A percentile compares a stretch with the other conserved stretches of the same genome.
Conservation (phyloP, 176 grass and related monocot species). For the Musa troglodytarum region DNA sequence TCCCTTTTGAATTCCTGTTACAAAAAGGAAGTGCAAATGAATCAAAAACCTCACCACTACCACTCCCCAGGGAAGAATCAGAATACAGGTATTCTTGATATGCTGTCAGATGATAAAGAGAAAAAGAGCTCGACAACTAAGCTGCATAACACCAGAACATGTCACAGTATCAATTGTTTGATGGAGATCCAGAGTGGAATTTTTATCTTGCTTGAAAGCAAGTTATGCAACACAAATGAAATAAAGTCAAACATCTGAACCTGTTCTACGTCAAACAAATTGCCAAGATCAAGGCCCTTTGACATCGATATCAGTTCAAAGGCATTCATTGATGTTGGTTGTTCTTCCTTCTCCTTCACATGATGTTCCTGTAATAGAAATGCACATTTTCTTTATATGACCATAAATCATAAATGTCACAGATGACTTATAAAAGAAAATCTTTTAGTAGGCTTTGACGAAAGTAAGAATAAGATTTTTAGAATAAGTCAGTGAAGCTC, state of each 20-base stretch:
- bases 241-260: conserved; percentile 22
- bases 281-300: conserved; percentile 82
- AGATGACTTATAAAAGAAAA: conserved; percentile 10
- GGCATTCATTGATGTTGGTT: conserved; percentile 94
- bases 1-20: conserved; percentile 87
- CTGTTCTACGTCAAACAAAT: conserved; percentile 83
- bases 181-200: too few relatives aligned
- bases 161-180: too few relatives aligned
- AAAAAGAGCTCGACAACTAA: too few relatives aligned
- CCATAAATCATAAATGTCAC: not conserved
- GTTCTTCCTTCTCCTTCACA: conserved; percentile 79
- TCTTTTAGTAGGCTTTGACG: not conserved
- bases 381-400: conserved; percentile 8
- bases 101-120: too few relatives aligned
- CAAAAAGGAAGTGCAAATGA: conserved; percentile 17
- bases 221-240: not conserved
- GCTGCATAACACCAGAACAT: too few relatives aligned
- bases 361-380: conserved; percentile 62
- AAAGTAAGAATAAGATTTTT: not conserved
- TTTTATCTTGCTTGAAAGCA: not conserved
- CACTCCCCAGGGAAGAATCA: not conserved
- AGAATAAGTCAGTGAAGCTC: not conserved
- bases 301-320: conserved; percentile 97
- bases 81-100: not conserved
- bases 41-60: not conserved